phyloP scores from a whole-genome alignment of 2,329 filamentous ascomycete genomes.

The Arthroderma sp. region DNA sequence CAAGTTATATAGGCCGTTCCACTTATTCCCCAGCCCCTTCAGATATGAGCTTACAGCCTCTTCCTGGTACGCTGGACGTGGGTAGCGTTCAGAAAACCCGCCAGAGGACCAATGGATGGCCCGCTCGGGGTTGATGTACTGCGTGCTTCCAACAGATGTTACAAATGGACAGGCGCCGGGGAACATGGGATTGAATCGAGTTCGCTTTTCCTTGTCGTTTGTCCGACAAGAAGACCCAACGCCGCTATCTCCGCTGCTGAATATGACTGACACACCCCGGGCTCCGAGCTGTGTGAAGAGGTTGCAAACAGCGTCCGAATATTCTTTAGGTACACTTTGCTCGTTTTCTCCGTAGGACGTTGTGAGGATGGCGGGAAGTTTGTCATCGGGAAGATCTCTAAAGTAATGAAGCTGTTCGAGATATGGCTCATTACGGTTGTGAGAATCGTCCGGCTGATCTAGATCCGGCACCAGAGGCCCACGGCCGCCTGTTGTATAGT shows the following conservation, averaged over 20 bases:
- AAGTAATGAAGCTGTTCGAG: constrained; percentile 50
- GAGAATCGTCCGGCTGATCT: constrained; percentile 23
- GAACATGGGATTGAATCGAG: constrained; percentile 41
- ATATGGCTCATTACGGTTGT: constrained; percentile 52
- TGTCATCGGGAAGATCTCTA: constrained; percentile 37
- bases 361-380: constrained; percentile 51
- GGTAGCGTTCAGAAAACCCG: constrained; percentile 38
- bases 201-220: constrained; percentile 41
- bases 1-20: constrained; percentile 35
- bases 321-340: constrained; percentile 45
- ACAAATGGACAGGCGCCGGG: constrained; percentile 49
- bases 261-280: constrained; percentile 54
- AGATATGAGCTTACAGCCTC: constrained; percentile 34
- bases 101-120: constrained; percentile 40
- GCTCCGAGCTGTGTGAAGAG: constrained; percentile 53
- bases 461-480: constrained; percentile 39
- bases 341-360: constrained; percentile 60
- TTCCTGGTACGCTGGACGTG: constrained; percentile 35
- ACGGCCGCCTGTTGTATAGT: constrained; percentile 47
- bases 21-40: constrained; percentile 26
- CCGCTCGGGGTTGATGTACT: constrained; percentile 39
- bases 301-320: constrained; percentile 48
- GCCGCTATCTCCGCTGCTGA: constrained; percentile 49
- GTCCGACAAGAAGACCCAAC: constrained; percentile 41
- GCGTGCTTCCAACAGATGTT: constrained; percentile 49